phyloP scores from a whole-genome alignment of 768 basidiomycete species.

The Auricularia cornea region DNA sequence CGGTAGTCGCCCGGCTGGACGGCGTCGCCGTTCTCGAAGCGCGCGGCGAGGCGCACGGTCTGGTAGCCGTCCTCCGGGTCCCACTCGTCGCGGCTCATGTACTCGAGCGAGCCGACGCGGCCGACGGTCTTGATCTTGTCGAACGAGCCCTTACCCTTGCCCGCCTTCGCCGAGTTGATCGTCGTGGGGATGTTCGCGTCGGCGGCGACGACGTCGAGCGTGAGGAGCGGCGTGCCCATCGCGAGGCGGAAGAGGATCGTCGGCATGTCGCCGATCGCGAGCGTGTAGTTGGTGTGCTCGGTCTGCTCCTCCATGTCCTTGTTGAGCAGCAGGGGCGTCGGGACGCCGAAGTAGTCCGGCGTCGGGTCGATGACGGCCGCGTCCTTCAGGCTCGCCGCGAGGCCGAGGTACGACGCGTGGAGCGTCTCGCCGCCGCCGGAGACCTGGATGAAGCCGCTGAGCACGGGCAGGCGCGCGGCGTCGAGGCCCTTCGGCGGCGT shows the following conservation, averaged over 20 bases:
- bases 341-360: conserved; percentile 14
- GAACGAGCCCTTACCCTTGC: conserved; percentile 20
- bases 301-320: conserved; percentile 10
- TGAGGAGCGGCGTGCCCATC: conserved; percentile 4
- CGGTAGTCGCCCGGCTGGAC: conserved; percentile 3
- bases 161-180: not conserved
- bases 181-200: not conserved
- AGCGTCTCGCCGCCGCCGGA: conserved; percentile 3
- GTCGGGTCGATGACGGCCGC: conserved; percentile 23
- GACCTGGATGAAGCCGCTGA: conserved; percentile 25
- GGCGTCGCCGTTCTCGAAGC: not conserved
- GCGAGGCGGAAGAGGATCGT: conserved; percentile 18
- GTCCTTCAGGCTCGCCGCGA: conserved; percentile 22
- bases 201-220: conserved; percentile 5
- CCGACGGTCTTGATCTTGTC: conserved; percentile 39
- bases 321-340: conserved; percentile 16
- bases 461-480: conserved; percentile 21
- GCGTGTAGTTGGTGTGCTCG: conserved; percentile 14
- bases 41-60: not conserved
- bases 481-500: conserved; percentile 16
- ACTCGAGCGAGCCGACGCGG: conserved; percentile 38
- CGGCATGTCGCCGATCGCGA: conserved; percentile 15
- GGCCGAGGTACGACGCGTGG: conserved; percentile 23
- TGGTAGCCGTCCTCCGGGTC: not conserved
- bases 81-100: conserved; percentile 33